phyloP scores from a whole-genome alignment of 1,139 yeast species.

The Yamadazyma triangularis region DNA sequence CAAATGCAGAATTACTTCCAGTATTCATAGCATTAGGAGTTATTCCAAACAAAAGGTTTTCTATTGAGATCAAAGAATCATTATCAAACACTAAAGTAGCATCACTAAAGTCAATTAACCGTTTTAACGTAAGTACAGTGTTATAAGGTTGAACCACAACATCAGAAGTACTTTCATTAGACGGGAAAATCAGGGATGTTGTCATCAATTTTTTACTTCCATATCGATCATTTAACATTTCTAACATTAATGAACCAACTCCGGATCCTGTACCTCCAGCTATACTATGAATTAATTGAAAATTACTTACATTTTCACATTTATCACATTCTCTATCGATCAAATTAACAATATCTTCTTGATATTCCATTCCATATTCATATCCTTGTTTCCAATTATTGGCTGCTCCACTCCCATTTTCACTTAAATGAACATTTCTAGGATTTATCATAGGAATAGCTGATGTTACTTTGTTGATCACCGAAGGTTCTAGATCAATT shows the following conservation, averaged over 20 bases:
- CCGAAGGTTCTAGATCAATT: conserved; percentile 89
- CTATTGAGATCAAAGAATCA: conserved; percentile 71
- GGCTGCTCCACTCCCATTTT: conserved; percentile 88
- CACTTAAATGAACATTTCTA: conserved; percentile 72
- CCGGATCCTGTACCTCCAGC: conserved; percentile 99
- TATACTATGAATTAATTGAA: conserved; percentile 90
- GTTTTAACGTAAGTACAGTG: conserved; percentile 71
- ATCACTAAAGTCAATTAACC: conserved; percentile 82
- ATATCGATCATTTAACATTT: conserved; percentile 73
- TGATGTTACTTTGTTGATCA: conserved; percentile 59
- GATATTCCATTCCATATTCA: conserved; percentile 63
- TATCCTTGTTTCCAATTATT: conserved; percentile 95
- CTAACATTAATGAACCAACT: conserved; percentile 78
- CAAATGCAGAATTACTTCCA: conserved; percentile 38
- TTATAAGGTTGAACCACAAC: conserved; percentile 98
- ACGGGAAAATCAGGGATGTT: conserved; percentile 85
- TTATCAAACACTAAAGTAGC: conserved; percentile 87
- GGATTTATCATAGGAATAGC: conserved; percentile 76
- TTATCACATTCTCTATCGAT: conserved; percentile 89
- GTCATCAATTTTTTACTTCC: conserved; percentile 75
- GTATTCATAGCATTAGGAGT: conserved; percentile 21
- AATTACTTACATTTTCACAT: conserved; percentile 85
- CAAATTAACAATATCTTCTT: conserved; percentile 73
- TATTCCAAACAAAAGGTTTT: conserved; percentile 45
- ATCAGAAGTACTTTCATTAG: conserved; percentile 72